These are phyloP conservation scores for Pyrenophora teres DNA, from an alignment of 2,329 filamentous ascomycete genomes.

Conservation along the genomic window DNA sequence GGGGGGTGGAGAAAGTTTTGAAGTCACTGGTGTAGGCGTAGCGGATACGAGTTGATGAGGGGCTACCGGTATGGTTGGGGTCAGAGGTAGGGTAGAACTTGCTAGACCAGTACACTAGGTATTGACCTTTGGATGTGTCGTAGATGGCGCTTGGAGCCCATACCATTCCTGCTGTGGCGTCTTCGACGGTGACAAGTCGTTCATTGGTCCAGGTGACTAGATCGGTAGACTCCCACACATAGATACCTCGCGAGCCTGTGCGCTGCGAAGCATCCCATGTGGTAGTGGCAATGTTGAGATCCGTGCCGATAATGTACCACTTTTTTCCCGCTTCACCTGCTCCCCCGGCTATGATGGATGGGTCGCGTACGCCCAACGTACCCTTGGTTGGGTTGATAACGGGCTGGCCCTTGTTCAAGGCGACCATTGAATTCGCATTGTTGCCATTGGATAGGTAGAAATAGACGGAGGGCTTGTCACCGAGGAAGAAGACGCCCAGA, in stretches of 20 bases:
- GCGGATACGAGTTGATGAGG: conserved; percentile 53
- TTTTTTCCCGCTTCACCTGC: conserved; percentile 55
- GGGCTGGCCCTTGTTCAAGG: conserved; percentile 56
- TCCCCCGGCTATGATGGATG: conserved; percentile 55
- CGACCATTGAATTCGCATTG: conserved; percentile 54
- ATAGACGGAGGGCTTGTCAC: conserved; percentile 59
- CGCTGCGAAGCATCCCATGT: conserved; percentile 59
- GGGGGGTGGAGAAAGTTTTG: conserved; percentile 55
- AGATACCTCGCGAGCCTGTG: conserved; percentile 58
- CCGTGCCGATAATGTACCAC: conserved; percentile 62
- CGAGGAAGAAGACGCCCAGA: conserved; percentile 61
- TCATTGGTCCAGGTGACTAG: conserved; percentile 57
- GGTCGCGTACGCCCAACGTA: conserved; percentile 59
- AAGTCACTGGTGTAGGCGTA: conserved; percentile 63
- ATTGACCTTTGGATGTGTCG: conserved; percentile 54
- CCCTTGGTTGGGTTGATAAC: conserved; percentile 57
- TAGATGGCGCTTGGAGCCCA: conserved; percentile 63
- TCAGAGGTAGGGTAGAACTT: conserved; percentile 56
- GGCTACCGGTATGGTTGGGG: conserved; percentile 54
- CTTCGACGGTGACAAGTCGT: conserved; percentile 57
- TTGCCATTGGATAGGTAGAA: conserved; percentile 61
- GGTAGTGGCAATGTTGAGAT: conserved; percentile 59
- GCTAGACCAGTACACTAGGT: conserved; percentile 57
- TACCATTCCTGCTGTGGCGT: conserved; percentile 61
- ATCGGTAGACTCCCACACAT: conserved; percentile 61